Evolutionary conservation across 1,139 yeast species (phyloP).

Genomic region (Lodderomyces pseudojiufengensis): DNA sequence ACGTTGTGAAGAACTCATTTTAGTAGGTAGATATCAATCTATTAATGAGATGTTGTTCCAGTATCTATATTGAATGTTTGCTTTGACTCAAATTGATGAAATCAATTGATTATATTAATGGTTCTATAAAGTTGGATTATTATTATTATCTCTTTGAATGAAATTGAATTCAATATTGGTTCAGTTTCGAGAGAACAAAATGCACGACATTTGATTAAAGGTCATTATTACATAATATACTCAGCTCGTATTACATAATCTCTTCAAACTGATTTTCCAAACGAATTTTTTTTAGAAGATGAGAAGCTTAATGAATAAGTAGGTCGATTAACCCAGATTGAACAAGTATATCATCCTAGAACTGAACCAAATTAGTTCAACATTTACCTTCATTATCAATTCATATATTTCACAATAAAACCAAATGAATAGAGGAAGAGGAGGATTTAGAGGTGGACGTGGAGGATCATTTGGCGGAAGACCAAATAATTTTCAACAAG

Average conservation of each 20-base stretch:
- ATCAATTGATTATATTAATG: neutral
- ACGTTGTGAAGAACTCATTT: conserved; percentile 29
- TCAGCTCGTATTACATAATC: neutral
- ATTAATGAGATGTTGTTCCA: neutral
- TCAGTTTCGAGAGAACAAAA: no score
- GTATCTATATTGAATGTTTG: neutral
- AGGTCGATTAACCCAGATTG: no score
- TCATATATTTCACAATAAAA: neutral
- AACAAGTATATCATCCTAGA: no score
- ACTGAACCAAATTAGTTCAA: no score
- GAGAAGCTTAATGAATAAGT: no score
- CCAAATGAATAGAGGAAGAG: conserved; percentile 61
- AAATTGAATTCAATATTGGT: no score
- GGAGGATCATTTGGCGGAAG: conserved; percentile 61
- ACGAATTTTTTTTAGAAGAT: no score
- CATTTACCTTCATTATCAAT: no score
- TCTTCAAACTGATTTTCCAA: no score
- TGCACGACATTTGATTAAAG: no score
- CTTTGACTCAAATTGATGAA: neutral
- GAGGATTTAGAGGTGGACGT: conserved; percentile 67
- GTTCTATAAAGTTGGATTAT: no score
- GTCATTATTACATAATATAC: neutral
- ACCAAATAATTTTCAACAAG: conserved; percentile 50
- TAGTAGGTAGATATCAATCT: neutral
- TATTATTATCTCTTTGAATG: no score